A percentile compares a stretch with the other conserved stretches of the same genome.
Evolutionary conservation across 2,329 filamentous ascomycete genomes (phyloP).

Genomic region (Meredithiella fracta): DNA sequence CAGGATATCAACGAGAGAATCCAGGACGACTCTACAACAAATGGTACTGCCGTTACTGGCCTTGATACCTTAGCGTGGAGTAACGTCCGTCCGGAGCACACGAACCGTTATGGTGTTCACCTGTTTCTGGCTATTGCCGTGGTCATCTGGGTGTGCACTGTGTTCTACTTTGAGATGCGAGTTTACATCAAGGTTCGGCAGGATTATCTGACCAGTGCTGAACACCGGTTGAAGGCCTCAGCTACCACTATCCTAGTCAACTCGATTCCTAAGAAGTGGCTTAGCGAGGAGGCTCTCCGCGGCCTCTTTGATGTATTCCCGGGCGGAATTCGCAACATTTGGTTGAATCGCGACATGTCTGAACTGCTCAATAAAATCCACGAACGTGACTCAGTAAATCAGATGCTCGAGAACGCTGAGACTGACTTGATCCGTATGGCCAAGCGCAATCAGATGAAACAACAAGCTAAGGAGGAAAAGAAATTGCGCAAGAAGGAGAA

Average conservation of each 20-base stretch:
- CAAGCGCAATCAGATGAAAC: slow-evolving; percentile 63
- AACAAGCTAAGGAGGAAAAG: slow-evolving; percentile 47
- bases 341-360: slow-evolving; percentile 85
- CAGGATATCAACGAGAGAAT: slow-evolving; percentile 28
- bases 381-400: slow-evolving; percentile 53
- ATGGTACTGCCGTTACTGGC: slow-evolving; percentile 32
- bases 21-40: slow-evolving; percentile 14
- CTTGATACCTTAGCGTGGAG: slow-evolving; percentile 76
- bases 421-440: slow-evolving; percentile 68
- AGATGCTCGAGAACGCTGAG: slow-evolving; percentile 61
- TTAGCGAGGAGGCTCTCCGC: slow-evolving; percentile 62
- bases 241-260: slow-evolving; percentile 91
- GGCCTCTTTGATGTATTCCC: slow-evolving; percentile 91
- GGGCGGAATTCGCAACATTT: slow-evolving; percentile 85
- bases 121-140: slow-evolving; percentile 61
- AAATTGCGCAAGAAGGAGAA: slow-evolving; percentile 38
- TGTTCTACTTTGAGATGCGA: slow-evolving; percentile 72
- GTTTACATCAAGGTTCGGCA: slow-evolving; percentile 88
- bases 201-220: slow-evolving; percentile 83
- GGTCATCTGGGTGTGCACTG: slow-evolving; percentile 68
- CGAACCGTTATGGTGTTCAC: slow-evolving; percentile 67
- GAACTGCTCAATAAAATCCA: slow-evolving; percentile 71
- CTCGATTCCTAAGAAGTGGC: slow-evolving; percentile 80
- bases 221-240: slow-evolving; percentile 82
- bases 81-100: slow-evolving; percentile 54